These are phyloP conservation scores for Yarrowia osloensis DNA, from an alignment of 805 yeast genomes.

Conservation along the genomic window DNA sequence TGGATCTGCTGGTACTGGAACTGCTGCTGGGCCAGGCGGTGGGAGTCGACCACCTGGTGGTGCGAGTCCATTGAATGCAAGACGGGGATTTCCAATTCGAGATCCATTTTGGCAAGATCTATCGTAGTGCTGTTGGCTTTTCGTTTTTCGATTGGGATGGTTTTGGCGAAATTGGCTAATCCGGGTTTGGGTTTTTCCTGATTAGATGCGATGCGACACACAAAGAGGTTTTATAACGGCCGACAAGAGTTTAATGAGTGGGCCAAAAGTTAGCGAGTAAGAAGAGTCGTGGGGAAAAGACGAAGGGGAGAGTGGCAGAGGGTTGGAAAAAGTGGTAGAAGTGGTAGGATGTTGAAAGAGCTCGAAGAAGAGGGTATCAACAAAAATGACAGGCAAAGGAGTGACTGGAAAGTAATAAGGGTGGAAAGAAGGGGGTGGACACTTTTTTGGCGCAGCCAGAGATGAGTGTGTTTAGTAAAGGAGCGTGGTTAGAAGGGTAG, in stretches of 20 bases:
- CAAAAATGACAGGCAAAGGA: conserved; percentile 13
- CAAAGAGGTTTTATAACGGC: conserved; percentile 25
- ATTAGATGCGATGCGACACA: conserved; percentile 31
- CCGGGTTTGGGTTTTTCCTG: conserved; percentile 25
- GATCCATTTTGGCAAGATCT: neutral
- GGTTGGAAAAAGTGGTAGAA: neutral
- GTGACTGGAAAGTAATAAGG: conserved; percentile 22
- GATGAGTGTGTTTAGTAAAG: neutral
- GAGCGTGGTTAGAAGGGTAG: conserved; percentile 2
- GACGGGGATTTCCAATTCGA: conserved; percentile 23
- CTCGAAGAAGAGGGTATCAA: conserved; percentile 7
- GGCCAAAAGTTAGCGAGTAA: conserved; percentile 5
- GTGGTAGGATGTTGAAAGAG: neutral
- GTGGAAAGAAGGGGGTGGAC: neutral
- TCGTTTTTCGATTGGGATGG: neutral
- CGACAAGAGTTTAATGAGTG: conserved; percentile 11
- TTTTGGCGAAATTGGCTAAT: conserved; percentile 17
- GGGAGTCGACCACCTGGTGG: conserved; percentile 26
- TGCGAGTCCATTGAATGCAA: conserved; percentile 26
- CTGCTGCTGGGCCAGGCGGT: conserved; percentile 28
- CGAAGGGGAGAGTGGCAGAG: neutral
- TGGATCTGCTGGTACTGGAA: conserved; percentile 30
- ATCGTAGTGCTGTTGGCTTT: neutral
- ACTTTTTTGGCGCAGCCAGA: neutral
- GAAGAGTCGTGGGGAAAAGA: neutral